A percentile compares a stretch with the other conserved stretches of the same genome.
These are phyloP conservation scores for Knufia petricola DNA, from an alignment of 2,329 filamentous ascomycete genomes.

Conservation along the genomic window DNA sequence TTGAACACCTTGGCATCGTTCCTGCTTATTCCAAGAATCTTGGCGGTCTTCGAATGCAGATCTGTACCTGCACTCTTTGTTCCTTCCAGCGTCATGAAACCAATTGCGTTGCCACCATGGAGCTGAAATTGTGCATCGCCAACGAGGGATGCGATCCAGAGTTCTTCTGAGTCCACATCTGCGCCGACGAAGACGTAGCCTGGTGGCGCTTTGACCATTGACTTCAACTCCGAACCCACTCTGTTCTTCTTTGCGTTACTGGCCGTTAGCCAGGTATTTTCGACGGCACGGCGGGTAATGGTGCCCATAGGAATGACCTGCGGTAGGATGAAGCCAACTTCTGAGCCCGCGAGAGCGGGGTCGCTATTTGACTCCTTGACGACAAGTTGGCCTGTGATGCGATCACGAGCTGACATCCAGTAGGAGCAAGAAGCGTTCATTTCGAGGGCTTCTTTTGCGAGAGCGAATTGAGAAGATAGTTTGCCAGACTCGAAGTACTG, in stretches of 20 bases:
- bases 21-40: conserved; percentile 83
- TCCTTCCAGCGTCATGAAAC: conserved; percentile 97
- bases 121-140: conserved; percentile 91
- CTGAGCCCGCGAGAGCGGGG: conserved; percentile 21
- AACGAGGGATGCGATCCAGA: conserved; percentile 95
- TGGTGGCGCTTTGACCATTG: conserved; percentile 85
- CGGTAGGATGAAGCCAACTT: conserved; percentile 78
- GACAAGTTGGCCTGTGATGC: conserved; percentile 92
- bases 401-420: conserved; percentile 94
- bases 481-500: conserved; percentile 83
- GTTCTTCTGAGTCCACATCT: conserved; percentile 91
- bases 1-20: conserved; percentile 98
- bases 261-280: conserved; percentile 97
- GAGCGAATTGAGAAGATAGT: conserved; percentile 74
- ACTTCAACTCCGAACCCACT: conserved; percentile 91
- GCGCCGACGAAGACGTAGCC: conserved; percentile 93
- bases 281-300: conserved; percentile 84
- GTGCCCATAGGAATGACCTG: conserved; percentile 98
- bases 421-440: conserved; percentile 99
- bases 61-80: conserved; percentile 91
- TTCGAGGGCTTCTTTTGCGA: conserved; percentile 88
- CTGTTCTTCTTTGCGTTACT: conserved; percentile 95
- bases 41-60: conserved; percentile 84
- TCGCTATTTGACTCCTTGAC: conserved; percentile 63
- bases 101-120: conserved; percentile 92